Percentiles rank a stretch among this genome's conserved stretches.
Evolutionary conservation across 805 yeast species (phyloP).

Genomic region (Ogataea nitratoaversa): DNA sequence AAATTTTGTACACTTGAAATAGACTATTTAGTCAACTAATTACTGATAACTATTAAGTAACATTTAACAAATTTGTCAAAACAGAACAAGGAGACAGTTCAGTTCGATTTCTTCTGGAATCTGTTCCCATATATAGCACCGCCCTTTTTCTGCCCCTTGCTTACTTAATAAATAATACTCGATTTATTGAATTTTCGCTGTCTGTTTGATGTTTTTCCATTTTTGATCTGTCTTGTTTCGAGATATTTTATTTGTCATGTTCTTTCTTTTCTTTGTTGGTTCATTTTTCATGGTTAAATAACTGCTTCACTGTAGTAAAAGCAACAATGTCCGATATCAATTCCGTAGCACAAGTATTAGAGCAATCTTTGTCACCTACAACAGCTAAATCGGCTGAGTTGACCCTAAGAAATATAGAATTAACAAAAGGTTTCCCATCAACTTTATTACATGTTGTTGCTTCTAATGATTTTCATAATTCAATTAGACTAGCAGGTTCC

Average conservation of each 20-base stretch:
- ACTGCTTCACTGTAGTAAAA: neutral
- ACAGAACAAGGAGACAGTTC: too few species aligned
- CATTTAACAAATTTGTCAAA: too few species aligned
- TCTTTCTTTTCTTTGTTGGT: neutral
- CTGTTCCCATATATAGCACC: too few species aligned
- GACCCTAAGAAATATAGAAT: slow-evolving; percentile 58
- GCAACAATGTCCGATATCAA: slow-evolving; percentile 40
- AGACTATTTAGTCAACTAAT: too few species aligned
- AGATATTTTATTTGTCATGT: neutral
- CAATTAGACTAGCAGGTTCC: slow-evolving; percentile 82
- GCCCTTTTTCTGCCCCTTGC: too few species aligned
- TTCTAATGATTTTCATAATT: slow-evolving; percentile 43
- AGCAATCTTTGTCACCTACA: slow-evolving; percentile 61
- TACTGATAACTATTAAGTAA: too few species aligned
- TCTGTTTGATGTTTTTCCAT: neutral
- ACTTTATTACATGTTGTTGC: slow-evolving; percentile 76
- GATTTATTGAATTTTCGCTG: neutral
- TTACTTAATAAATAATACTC: too few species aligned
- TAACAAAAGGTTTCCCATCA: slow-evolving; percentile 68
- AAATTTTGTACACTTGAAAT: too few species aligned
- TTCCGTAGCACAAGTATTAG: slow-evolving; percentile 49
- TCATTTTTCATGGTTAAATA: neutral
- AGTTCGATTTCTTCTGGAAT: too few species aligned
- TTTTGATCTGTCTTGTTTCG: neutral
- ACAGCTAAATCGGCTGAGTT: slow-evolving; percentile 66